Percentiles rank a stretch among this genome's conserved stretches.
phyloP scores from a whole-genome alignment of 768 basidiomycete genomes.

The Hypholoma sublateritium region DNA sequence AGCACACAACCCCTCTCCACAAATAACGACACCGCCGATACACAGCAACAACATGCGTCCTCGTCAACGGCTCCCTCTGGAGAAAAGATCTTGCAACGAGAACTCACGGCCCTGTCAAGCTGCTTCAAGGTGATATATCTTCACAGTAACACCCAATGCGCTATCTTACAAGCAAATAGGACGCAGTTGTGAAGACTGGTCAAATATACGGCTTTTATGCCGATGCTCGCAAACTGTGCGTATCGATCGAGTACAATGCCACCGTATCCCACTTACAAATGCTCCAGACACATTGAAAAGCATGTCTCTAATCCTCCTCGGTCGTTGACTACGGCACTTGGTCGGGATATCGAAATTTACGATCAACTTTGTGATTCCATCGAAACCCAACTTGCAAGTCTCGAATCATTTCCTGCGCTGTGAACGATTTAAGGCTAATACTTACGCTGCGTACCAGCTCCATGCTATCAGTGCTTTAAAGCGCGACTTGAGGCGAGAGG shows the following conservation, averaged over 20 bases:
- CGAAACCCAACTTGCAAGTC: slow-evolving; percentile 66
- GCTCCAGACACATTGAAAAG: slow-evolving; percentile 56
- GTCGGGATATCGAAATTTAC: slow-evolving; percentile 75
- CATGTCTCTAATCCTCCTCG: slow-evolving; percentile 63
- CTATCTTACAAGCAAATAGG: slow-evolving; percentile 34
- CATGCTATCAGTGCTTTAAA: slow-evolving; percentile 72
- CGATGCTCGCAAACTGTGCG: slow-evolving; percentile 65
- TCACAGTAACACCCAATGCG: neutral
- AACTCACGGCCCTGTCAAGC: slow-evolving; percentile 54
- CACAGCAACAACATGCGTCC: slow-evolving; percentile 26
- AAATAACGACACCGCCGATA: neutral
- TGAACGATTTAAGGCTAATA: neutral
- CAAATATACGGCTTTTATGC: slow-evolving; percentile 71
- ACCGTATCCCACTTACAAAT: neutral
- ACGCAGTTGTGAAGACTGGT: slow-evolving; percentile 67
- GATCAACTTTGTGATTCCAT: slow-evolving; percentile 80
- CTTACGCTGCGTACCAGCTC: slow-evolving; percentile 41
- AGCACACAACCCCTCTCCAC: neutral
- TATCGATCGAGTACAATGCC: slow-evolving; percentile 5
- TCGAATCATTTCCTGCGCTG: neutral
- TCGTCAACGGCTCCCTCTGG: slow-evolving; percentile 43
- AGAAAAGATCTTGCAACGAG: slow-evolving; percentile 57
- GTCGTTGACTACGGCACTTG: slow-evolving; percentile 62
- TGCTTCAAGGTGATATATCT: slow-evolving; percentile 51
- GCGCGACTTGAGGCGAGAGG: slow-evolving; percentile 65